Evolutionary conservation across 176 grass and related monocot species (phyloP).

Genomic region (Avena atlantica): DNA sequence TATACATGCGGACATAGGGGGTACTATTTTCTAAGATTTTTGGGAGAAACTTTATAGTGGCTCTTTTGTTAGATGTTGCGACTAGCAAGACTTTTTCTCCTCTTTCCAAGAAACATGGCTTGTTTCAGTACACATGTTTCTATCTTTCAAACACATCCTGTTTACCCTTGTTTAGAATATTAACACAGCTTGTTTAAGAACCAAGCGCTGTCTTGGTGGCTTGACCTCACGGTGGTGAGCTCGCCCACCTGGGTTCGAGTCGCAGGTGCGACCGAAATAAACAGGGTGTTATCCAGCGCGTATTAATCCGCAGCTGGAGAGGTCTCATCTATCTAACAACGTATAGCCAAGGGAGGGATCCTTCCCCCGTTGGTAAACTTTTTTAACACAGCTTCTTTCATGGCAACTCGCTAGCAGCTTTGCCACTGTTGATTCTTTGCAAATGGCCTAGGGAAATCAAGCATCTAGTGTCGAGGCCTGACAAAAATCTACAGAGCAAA

Average conservation of each 20-base stretch:
- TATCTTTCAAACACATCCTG: neutral
- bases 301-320: too few species aligned
- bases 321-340: too few species aligned
- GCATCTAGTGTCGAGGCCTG: neutral
- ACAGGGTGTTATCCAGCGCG: too few species aligned
- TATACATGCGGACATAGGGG: neutral
- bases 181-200: neutral
- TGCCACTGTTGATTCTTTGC: neutral
- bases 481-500: constrained; percentile 5
- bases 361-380: too few species aligned
- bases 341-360: too few species aligned
- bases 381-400: neutral
- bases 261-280: too few species aligned
- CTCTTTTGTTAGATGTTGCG: neutral
- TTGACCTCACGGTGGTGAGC: too few species aligned
- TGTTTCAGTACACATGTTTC: neutral
- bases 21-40: neutral
- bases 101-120: neutral
- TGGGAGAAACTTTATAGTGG: neutral
- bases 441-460: neutral
- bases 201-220: too few species aligned
- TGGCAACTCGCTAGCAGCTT: neutral
- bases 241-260: too few species aligned
- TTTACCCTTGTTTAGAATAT: neutral
- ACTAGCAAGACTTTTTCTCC: neutral